These are phyloP conservation scores for Aspergillus quadrilineatus DNA, from an alignment of 2,329 filamentous ascomycete genomes.

Conservation along the genomic window DNA sequence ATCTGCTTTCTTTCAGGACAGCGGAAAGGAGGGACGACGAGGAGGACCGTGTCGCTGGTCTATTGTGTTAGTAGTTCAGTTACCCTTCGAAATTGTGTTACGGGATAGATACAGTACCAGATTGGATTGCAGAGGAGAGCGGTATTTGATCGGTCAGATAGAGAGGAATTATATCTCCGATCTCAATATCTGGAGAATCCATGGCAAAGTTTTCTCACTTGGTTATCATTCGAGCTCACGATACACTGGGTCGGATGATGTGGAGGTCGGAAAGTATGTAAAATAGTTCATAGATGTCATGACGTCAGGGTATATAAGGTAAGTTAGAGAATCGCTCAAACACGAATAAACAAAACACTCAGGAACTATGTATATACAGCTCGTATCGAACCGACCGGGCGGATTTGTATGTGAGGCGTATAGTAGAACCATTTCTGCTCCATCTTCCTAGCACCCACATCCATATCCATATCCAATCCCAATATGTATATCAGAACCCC, in stretches of 20 bases:
- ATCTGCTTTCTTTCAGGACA: conserved; percentile 3
- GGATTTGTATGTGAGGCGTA: too few relatives aligned
- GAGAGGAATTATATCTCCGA: background rate
- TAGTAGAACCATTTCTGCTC: too few relatives aligned
- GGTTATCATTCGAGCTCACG: too few relatives aligned
- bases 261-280: background rate
- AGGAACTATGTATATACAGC: too few relatives aligned
- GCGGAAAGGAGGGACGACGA: background rate
- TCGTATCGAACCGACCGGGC: too few relatives aligned
- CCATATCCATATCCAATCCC: background rate
- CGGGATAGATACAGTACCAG: background rate
- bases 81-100: background rate
- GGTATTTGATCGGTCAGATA: conserved; percentile 2
- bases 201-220: background rate
- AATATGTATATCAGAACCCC: background rate
- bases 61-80: background rate
- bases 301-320: conserved; percentile 5
- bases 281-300: background rate
- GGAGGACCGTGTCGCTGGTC: background rate
- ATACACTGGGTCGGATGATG: background rate
- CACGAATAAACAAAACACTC: background rate
- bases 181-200: background rate
- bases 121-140: background rate
- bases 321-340: background rate
- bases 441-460: too few relatives aligned